phyloP scores from a whole-genome alignment of 768 basidiomycete genomes.

The Hypsizygus marmoreus region DNA sequence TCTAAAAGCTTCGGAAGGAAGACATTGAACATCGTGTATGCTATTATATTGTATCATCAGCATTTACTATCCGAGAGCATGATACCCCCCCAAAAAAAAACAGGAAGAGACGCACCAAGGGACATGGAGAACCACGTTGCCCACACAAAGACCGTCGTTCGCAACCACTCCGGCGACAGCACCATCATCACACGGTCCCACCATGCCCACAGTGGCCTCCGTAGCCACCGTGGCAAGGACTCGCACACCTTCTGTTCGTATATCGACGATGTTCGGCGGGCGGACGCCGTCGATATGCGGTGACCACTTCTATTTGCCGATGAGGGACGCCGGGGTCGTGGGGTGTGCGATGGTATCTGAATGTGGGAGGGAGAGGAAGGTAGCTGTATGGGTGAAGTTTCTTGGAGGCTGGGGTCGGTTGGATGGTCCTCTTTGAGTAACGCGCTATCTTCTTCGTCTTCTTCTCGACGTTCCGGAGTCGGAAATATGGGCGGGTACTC shows the following conservation, averaged over 20 bases:
- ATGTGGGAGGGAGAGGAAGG: conserved; percentile 5
- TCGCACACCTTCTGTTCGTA: conserved; percentile 46
- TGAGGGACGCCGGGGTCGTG: conserved; percentile 1
- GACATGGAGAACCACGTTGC: conserved; percentile 74
- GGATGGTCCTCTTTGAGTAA: neutral
- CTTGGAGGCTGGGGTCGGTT: neutral
- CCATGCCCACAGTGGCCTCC: conserved; percentile 68
- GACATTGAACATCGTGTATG: conserved; percentile 92
- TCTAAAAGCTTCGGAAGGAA: conserved; percentile 88
- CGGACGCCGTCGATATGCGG: conserved; percentile 18
- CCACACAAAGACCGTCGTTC: conserved; percentile 82
- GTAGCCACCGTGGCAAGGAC: conserved; percentile 53
- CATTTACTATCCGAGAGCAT: no score
- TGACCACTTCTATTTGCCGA: conserved; percentile 10
- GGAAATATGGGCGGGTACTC: conserved; percentile 21
- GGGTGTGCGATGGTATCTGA: neutral
- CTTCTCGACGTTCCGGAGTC: conserved; percentile 1
- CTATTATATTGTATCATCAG: conserved; percentile 34
- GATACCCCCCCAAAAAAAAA: no score
- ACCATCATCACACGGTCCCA: conserved; percentile 68
- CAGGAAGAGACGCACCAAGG: conserved; percentile 52
- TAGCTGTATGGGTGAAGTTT: conserved; percentile 5
- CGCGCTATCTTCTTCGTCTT: conserved; percentile 7
- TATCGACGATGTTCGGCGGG: conserved; percentile 41
- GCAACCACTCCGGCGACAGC: conserved; percentile 72